A percentile compares a stretch with the other conserved stretches of the same genome.
Evolutionary conservation across 1,139 yeast genomes (phyloP).

Genomic region (Geotrichum siamense): DNA sequence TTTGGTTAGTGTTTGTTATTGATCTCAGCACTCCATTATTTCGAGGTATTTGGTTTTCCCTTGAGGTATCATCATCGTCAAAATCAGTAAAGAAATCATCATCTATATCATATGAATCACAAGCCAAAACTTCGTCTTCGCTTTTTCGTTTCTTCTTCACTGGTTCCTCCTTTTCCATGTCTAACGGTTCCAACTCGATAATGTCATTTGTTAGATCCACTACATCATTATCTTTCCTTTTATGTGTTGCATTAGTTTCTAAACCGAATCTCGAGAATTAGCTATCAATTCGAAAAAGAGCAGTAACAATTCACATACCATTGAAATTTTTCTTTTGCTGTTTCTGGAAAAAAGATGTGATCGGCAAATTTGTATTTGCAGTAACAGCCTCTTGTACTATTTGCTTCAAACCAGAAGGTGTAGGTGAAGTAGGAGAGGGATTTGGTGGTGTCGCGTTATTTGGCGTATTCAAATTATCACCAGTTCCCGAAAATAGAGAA

Average conservation of each 20-base stretch:
- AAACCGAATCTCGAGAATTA: not conserved
- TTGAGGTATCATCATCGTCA: no score
- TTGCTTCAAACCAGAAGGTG: no score
- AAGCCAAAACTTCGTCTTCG: not conserved
- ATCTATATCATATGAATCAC: not conserved
- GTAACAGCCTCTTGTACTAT: no score
- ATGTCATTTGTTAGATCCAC: slow-evolving; percentile 13
- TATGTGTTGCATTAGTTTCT: not conserved
- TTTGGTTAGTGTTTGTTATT: slow-evolving; percentile 9
- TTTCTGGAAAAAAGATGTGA: not conserved
- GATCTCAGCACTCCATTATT: slow-evolving; percentile 6
- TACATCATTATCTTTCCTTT: not conserved
- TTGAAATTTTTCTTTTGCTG: not conserved
- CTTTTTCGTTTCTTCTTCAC: slow-evolving; percentile 3
- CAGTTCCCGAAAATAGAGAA: slow-evolving; percentile 5
- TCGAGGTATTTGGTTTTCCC: no score
- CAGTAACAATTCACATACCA: not conserved
- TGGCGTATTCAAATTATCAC: not conserved
- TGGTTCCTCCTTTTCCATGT: not conserved
- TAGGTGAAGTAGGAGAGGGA: not conserved
- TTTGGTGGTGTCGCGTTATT: not conserved
- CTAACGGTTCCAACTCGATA: slow-evolving; percentile 2
- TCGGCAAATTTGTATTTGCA: no score
- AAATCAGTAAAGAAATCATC: not conserved
- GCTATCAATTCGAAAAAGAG: not conserved